Conservation (phyloP, 176 grass and related monocot genomes). For the Rhipidocladum racemiflorum region DNA sequence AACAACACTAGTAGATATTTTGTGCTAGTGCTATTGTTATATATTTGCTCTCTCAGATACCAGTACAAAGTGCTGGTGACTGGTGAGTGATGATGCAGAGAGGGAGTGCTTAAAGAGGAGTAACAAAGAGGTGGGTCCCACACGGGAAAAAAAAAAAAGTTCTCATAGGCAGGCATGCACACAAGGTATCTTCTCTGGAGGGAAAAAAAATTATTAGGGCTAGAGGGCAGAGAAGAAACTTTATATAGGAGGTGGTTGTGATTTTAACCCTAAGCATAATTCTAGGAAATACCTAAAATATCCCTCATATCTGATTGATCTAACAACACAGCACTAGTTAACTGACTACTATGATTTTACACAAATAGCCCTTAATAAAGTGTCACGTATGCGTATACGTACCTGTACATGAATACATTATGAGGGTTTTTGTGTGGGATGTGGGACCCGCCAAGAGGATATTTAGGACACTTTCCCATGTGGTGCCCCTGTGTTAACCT, state of each 20-base stretch:
- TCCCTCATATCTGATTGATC: constrained; percentile 37
- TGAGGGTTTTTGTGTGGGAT: neutral
- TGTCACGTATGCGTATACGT: constrained; percentile 30
- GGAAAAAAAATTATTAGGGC: constrained; percentile 33
- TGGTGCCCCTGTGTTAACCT: constrained; percentile 24
- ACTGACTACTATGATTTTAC: constrained; percentile 41
- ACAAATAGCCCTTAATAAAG: constrained; percentile 52
- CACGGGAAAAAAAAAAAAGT: constrained; percentile 21
- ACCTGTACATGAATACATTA: constrained; percentile 23
- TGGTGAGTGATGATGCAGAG: constrained; percentile 55
- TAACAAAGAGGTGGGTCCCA: constrained; percentile 43
- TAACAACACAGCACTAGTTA: constrained; percentile 33
- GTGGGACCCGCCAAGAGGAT: constrained; percentile 39
- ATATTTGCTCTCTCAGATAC: constrained; percentile 9
- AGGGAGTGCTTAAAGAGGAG: constrained; percentile 48
- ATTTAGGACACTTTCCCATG: constrained; percentile 44
- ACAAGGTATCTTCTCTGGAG: constrained; percentile 38
- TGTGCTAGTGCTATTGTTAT: constrained; percentile 13
- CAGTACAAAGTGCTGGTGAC: constrained; percentile 47
- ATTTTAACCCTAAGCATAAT: constrained; percentile 47
- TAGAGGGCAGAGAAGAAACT: constrained; percentile 15
- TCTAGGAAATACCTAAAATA: constrained; percentile 32
- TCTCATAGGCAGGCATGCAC: constrained; percentile 17
- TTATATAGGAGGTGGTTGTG: constrained; percentile 52
- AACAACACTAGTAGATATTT: constrained; percentile 22